Percentiles rank a stretch among this genome's conserved stretches.
Conservation (phyloP, 176 grass and related monocot genomes). For the Luzula sylvatica region DNA sequence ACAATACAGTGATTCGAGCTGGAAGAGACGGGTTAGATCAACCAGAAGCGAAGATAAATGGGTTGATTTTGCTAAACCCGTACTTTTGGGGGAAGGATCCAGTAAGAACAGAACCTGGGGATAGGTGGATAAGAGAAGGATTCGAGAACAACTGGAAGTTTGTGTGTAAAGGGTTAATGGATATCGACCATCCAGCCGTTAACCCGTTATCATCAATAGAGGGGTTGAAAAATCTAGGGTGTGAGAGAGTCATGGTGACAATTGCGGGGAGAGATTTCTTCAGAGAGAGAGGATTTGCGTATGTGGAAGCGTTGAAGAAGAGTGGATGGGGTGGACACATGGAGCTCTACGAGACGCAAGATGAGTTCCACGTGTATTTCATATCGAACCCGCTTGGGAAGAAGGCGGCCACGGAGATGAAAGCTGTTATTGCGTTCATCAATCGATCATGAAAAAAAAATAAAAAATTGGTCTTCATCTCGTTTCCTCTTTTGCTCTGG, state of each 20-base stretch:
- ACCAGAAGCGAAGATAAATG: slow-evolving; percentile 7
- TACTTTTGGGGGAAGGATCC: slow-evolving; percentile 42
- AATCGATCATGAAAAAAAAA: neutral
- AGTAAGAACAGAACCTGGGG: slow-evolving; percentile 16
- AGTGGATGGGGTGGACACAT: slow-evolving; percentile 31
- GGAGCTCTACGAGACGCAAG: slow-evolving; percentile 32
- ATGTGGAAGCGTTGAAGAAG: slow-evolving; percentile 22
- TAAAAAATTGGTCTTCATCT: no score
- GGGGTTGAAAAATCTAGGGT: slow-evolving; percentile 10
- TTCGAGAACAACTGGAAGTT: slow-evolving; percentile 36
- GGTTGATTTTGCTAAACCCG: slow-evolving; percentile 28
- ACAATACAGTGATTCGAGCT: slow-evolving; percentile 15
- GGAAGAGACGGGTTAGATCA: neutral
- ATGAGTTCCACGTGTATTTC: slow-evolving; percentile 36
- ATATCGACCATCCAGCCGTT: slow-evolving; percentile 27
- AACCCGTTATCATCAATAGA: slow-evolving; percentile 23
- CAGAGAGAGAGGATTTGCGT: slow-evolving; percentile 29
- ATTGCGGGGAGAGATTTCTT: slow-evolving; percentile 27
- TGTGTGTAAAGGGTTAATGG: slow-evolving; percentile 30
- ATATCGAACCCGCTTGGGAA: slow-evolving; percentile 12
- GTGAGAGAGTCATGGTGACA: slow-evolving; percentile 21
- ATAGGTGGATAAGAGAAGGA: slow-evolving; percentile 16
- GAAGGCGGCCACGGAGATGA: slow-evolving; percentile 27
- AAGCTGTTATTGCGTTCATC: slow-evolving; percentile 25
- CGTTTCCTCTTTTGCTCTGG: no score